phyloP scores from a whole-genome alignment of 352 stramenopile species.

The Pythium dissimile region DNA sequence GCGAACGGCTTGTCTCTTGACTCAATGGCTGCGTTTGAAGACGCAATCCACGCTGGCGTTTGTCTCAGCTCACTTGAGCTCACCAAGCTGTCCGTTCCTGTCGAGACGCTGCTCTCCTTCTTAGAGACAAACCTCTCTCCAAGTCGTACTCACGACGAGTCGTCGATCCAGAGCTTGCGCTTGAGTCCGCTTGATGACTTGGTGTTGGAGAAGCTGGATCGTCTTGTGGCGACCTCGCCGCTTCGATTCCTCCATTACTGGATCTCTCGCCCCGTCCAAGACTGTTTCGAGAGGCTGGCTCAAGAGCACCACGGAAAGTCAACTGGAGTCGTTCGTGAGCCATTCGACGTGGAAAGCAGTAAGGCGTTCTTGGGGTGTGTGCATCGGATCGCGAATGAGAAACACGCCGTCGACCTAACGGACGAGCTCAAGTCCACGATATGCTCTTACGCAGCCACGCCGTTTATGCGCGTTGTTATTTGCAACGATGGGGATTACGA shows the following conservation, averaged over 20 bases:
- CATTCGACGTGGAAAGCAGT: neutral
- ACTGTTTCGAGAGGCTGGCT: neutral
- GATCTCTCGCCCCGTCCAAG: neutral
- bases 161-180: neutral
- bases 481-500: too few species aligned
- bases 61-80: neutral
- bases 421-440: neutral
- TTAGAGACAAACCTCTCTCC: neutral
- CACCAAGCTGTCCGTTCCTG: neutral
- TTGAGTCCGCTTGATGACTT: neutral
- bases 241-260: neutral
- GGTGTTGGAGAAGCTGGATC: neutral
- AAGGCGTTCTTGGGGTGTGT: neutral
- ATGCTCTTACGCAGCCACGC: neutral
- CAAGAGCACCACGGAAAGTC: neutral
- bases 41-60: neutral
- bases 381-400: neutral
- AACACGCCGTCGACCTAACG: neutral
- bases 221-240: neutral
- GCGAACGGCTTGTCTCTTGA: neutral
- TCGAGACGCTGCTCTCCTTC: neutral
- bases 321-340: neutral
- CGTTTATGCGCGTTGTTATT: neutral
- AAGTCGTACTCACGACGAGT: neutral
- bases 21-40: neutral